These are phyloP conservation scores for Trametes coccinea DNA, from an alignment of 768 basidiomycete genomes.

Conservation along the genomic window DNA sequence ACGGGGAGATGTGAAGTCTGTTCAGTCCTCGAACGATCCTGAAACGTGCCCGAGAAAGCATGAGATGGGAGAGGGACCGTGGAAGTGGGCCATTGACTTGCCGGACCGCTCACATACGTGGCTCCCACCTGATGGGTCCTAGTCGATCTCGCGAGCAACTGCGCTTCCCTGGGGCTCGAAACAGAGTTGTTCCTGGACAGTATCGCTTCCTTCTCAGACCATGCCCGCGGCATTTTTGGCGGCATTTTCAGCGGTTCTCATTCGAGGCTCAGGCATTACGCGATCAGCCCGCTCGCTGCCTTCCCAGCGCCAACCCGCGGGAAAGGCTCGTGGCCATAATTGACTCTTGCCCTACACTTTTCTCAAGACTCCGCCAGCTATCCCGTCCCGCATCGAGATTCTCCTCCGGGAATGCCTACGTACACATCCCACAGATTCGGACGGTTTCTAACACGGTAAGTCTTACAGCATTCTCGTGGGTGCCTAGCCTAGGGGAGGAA, in stretches of 20 bases:
- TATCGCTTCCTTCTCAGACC: constrained; percentile 16
- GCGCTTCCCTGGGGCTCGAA: constrained; percentile 27
- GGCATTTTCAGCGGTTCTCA: constrained; percentile 15
- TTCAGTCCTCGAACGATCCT: constrained; percentile 18
- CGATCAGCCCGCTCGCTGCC: constrained; percentile 20
- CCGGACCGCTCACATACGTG: constrained; percentile 15
- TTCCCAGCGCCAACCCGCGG: constrained; percentile 27
- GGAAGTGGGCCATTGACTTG: constrained; percentile 20
- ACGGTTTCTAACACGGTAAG: constrained; percentile 22
- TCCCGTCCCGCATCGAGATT: constrained; percentile 20
- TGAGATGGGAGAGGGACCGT: constrained; percentile 20
- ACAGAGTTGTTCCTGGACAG: constrained; percentile 27
- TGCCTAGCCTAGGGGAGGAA: constrained; percentile 18
- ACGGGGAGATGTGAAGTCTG: constrained; percentile 22
- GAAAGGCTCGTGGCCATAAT: constrained; percentile 27
- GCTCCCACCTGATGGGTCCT: constrained; percentile 21
- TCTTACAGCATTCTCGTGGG: constrained; percentile 29
- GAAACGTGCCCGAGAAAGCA: constrained; percentile 24
- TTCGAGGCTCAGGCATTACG: constrained; percentile 26
- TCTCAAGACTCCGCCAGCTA: constrained; percentile 25
- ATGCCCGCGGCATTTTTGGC: constrained; percentile 18
- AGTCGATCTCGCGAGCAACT: constrained; percentile 20
- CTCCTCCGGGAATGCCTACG: constrained; percentile 14
- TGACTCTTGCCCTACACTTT: constrained; percentile 26
- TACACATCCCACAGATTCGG: constrained; percentile 21